phyloP scores from a whole-genome alignment of 129 eudicot genomes.

The Escallonia rubra region DNA sequence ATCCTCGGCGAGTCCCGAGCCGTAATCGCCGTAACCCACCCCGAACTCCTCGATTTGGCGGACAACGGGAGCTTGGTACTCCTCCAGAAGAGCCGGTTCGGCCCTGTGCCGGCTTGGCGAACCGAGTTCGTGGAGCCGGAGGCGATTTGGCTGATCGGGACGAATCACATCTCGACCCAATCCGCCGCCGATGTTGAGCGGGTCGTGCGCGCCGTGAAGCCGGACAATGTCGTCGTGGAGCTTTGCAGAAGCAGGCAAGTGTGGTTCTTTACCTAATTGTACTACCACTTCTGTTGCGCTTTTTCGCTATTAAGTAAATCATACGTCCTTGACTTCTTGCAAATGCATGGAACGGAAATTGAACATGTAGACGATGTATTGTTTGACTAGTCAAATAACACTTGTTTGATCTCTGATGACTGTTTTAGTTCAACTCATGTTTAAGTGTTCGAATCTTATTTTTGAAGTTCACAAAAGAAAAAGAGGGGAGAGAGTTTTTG shows the following conservation, averaged over 20 bases:
- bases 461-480: too few relatives aligned
- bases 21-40: conserved; percentile 53
- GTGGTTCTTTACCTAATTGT: not conserved
- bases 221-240: conserved; percentile 96
- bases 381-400: too few relatives aligned
- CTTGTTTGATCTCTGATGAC: too few relatives aligned
- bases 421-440: too few relatives aligned
- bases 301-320: too few relatives aligned
- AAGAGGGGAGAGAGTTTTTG: too few relatives aligned
- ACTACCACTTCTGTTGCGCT: not conserved
- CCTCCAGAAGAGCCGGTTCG: conserved; percentile 62
- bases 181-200: conserved; percentile 74
- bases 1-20: conserved; percentile 42
- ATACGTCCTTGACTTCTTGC: too few relatives aligned
- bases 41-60: conserved; percentile 72
- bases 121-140: conserved; percentile 89
- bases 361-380: too few relatives aligned
- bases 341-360: too few relatives aligned
- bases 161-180: conserved; percentile 53
- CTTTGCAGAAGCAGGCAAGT: conserved; percentile 94
- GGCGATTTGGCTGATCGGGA: conserved; percentile 85
- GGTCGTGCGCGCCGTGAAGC: conserved; percentile 60
- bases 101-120: conserved; percentile 89
- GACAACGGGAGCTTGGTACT: conserved; percentile 58
- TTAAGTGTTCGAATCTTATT: too few relatives aligned